phyloP scores from a whole-genome alignment of 129 eudicot genomes.

The Sambucus nigra region DNA sequence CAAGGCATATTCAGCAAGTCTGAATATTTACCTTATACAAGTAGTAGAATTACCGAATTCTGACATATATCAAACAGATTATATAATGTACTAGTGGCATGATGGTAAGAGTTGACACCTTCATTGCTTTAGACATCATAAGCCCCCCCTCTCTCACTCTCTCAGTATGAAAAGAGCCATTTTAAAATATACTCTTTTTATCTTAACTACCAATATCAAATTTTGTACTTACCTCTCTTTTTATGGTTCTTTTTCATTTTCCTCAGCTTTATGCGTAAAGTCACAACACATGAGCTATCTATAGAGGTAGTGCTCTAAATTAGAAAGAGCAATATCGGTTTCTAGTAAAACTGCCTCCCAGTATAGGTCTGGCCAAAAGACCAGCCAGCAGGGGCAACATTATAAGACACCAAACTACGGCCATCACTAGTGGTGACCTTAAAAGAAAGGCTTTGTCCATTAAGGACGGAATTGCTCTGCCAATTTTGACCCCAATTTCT shows the following conservation, averaged over 20 bases:
- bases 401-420: constrained; percentile 25
- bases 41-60: no score
- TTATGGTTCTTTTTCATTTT: not conserved
- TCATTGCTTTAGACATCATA: not conserved
- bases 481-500: constrained; percentile 40
- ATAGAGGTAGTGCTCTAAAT: not conserved
- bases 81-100: not conserved
- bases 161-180: not conserved
- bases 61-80: not conserved
- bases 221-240: not conserved
- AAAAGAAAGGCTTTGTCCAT: constrained; percentile 27
- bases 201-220: not conserved
- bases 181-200: not conserved
- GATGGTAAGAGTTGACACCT: not conserved
- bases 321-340: not conserved
- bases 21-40: not conserved
- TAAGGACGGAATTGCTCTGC: constrained; percentile 31
- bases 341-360: constrained; percentile 20
- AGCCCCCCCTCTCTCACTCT: not conserved
- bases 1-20: not conserved
- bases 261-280: not conserved
- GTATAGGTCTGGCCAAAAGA: constrained; percentile 31
- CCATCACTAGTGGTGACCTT: constrained; percentile 33
- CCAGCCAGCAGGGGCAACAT: constrained; percentile 28
- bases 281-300: not conserved